Evolutionary conservation across 2,329 filamentous ascomycete species (phyloP).

Genomic region (Pseudogymnoascus destructans): DNA sequence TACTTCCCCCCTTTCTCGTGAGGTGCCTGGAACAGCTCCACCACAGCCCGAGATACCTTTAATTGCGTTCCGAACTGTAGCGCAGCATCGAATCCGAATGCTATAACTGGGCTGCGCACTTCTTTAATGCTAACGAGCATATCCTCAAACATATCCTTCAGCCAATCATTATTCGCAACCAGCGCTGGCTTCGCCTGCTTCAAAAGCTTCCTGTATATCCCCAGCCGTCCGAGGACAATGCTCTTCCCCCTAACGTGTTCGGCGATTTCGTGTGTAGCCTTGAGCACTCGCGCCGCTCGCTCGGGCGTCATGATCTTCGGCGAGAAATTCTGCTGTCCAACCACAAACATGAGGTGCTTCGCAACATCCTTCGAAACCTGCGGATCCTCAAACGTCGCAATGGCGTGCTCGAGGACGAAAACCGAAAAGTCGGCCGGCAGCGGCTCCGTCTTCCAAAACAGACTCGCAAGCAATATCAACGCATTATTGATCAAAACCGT

Average conservation of each 20-base stretch:
- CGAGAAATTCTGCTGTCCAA: constrained; percentile 69
- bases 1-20: constrained; percentile 44
- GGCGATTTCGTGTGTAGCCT: constrained; percentile 58
- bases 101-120: constrained; percentile 60
- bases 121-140: constrained; percentile 70
- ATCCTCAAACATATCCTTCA: constrained; percentile 68
- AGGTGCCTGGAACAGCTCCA: constrained; percentile 46
- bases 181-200: constrained; percentile 59
- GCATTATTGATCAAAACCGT: constrained; percentile 63
- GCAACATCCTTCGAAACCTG: constrained; percentile 62
- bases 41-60: constrained; percentile 51
- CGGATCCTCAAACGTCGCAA: constrained; percentile 56
- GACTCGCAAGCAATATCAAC: constrained; percentile 61
- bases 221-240: constrained; percentile 61
- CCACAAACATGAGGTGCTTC: constrained; percentile 66
- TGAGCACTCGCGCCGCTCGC: constrained; percentile 57
- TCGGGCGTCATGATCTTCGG: constrained; percentile 59
- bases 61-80: constrained; percentile 56
- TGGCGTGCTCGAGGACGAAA: constrained; percentile 70
- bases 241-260: constrained; percentile 66
- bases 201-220: constrained; percentile 67
- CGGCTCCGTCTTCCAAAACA: constrained; percentile 59
- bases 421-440: constrained; percentile 66
- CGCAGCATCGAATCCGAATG: constrained; percentile 58
- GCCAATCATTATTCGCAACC: constrained; percentile 61